Evolutionary conservation across 768 basidiomycete genomes (phyloP).

Genomic region (Epithele typhae): DNA sequence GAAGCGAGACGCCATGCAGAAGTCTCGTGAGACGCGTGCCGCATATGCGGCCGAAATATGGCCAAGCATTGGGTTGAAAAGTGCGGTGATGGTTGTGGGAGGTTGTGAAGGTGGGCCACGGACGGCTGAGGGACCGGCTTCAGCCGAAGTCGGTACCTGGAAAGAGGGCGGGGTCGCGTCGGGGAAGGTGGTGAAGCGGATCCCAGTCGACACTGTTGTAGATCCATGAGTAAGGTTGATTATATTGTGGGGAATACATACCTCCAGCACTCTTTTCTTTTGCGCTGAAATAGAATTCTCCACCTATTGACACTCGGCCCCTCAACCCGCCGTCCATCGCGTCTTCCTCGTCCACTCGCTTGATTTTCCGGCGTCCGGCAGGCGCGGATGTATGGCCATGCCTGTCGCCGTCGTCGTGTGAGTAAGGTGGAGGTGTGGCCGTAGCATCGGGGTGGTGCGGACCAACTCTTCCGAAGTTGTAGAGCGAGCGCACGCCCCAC

Average conservation of each 20-base stretch:
- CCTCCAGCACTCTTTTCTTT: slow-evolving; percentile 92
- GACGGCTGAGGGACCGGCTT: slow-evolving; percentile 24
- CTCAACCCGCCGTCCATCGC: slow-evolving; percentile 87
- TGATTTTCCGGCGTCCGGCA: slow-evolving; percentile 26
- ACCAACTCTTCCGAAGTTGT: slow-evolving; percentile 83
- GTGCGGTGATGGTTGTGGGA: slow-evolving; percentile 89
- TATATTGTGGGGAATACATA: slow-evolving; percentile 25
- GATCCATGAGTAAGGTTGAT: too few species aligned
- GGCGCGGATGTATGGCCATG: neutral
- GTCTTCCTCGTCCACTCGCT: slow-evolving; percentile 94
- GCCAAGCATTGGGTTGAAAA: slow-evolving; percentile 95
- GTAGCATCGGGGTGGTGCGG: slow-evolving; percentile 29
- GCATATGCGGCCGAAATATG: slow-evolving; percentile 91
- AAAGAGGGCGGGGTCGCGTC: slow-evolving; percentile 69
- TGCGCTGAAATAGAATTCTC: slow-evolving; percentile 90
- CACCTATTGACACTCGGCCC: slow-evolving; percentile 88
- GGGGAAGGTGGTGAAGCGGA: slow-evolving; percentile 91
- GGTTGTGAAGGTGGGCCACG: slow-evolving; percentile 54
- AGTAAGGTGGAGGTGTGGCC: slow-evolving; percentile 2
- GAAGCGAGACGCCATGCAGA: slow-evolving; percentile 84
- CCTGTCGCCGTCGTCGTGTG: slow-evolving; percentile 28
- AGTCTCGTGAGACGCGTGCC: slow-evolving; percentile 79
- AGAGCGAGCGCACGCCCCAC: slow-evolving; percentile 84
- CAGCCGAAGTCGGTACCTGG: slow-evolving; percentile 40
- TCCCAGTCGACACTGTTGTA: slow-evolving; percentile 77